These are phyloP conservation scores for Exophiala phaeomuriformis DNA, from an alignment of 2,329 filamentous ascomycete species.

Conservation along the genomic window DNA sequence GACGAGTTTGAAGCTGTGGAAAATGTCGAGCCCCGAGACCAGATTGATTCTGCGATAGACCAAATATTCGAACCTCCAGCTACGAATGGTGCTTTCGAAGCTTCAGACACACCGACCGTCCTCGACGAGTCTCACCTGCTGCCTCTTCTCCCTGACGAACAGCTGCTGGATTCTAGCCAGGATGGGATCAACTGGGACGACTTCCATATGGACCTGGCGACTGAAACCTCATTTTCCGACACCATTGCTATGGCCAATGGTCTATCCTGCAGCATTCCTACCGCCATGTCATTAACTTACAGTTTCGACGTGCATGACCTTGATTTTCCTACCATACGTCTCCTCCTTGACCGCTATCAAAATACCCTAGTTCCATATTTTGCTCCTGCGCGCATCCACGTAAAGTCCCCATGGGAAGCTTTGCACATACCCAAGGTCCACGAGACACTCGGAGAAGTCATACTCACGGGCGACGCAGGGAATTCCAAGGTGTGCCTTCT, in stretches of 20 bases:
- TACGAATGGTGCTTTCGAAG: background rate
- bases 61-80: background rate
- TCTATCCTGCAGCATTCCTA: background rate
- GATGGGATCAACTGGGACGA: background rate
- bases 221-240: background rate
- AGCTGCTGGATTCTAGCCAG: background rate
- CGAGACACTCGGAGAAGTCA: constrained; percentile 6
- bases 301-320: constrained; percentile 1
- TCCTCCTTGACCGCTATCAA: constrained; percentile 5
- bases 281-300: background rate
- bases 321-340: constrained; percentile 2
- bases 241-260: background rate
- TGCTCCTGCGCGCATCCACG: background rate
- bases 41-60: background rate
- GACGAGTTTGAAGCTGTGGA: background rate
- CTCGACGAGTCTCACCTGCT: background rate
- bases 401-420: constrained; percentile 2
- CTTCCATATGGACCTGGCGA: background rate
- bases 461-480: background rate
- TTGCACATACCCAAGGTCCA: constrained; percentile 6
- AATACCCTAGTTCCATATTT: constrained; percentile 1
- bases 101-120: background rate
- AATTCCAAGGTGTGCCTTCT: background rate
- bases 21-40: background rate
- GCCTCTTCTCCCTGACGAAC: background rate